Conservation (phyloP, 2,329 filamentous ascomycete genomes). For the Volutella citrinella region DNA sequence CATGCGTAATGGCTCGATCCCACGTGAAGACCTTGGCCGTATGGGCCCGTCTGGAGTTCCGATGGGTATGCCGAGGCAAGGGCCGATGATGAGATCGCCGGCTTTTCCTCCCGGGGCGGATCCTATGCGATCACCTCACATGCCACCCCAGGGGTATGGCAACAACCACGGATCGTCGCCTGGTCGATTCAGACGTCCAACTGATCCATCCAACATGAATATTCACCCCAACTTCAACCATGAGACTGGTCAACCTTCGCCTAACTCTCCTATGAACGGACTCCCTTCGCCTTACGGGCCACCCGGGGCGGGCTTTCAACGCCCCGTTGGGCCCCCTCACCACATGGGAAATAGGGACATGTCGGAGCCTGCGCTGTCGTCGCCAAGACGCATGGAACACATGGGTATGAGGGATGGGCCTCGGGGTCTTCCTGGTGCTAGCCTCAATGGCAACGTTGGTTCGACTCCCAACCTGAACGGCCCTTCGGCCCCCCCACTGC, state of each 20-base stretch:
- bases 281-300: constrained; percentile 14
- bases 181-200: constrained; percentile 19
- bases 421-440: constrained; percentile 34
- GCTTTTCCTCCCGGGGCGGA: constrained; percentile 49
- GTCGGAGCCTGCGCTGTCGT: constrained; percentile 48
- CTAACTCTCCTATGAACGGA: constrained; percentile 37
- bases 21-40: constrained; percentile 34
- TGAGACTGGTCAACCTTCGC: constrained; percentile 41
- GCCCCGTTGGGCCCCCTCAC: constrained; percentile 5
- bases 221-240: constrained; percentile 23
- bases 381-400: constrained; percentile 43
- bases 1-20: constrained; percentile 35
- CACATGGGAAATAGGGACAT: constrained; percentile 45
- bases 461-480: constrained; percentile 38
- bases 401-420: constrained; percentile 36
- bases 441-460: constrained; percentile 28
- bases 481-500: constrained; percentile 45
- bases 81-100: constrained; percentile 39
- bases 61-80: constrained; percentile 27
- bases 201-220: constrained; percentile 15
- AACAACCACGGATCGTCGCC: constrained; percentile 15
- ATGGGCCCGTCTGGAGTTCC: constrained; percentile 15
- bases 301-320: constrained; percentile 2
- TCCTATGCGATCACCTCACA: constrained; percentile 40
- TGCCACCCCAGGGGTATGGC: constrained; percentile 41